phyloP scores from a whole-genome alignment of 352 stramenopile species.

The Phytophthora citricola region DNA sequence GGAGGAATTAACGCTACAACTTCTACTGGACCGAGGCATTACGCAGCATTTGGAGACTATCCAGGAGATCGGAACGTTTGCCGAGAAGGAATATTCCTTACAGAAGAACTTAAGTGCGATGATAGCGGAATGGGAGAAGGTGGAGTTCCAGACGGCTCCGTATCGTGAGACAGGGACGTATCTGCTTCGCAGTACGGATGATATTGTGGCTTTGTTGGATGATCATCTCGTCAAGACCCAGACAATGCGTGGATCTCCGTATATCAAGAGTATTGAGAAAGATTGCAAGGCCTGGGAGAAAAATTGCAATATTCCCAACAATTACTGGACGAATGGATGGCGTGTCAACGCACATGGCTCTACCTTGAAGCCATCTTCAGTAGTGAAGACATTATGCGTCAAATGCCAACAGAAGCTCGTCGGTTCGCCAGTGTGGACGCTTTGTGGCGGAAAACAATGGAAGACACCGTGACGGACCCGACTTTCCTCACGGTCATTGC shows the following conservation, averaged over 20 bases:
- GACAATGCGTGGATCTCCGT: constrained; percentile 95
- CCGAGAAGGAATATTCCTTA: constrained; percentile 96
- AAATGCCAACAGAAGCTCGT: constrained; percentile 93
- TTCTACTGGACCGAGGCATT: constrained; percentile 86
- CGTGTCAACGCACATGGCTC: constrained; percentile 94
- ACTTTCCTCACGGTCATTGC: constrained; percentile 91
- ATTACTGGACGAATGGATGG: constrained; percentile 95
- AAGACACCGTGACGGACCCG: constrained; percentile 87
- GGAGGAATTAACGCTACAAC: constrained; percentile 85
- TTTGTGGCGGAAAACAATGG: constrained; percentile 93
- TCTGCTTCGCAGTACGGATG: constrained; percentile 85
- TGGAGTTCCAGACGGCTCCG: constrained; percentile 93
- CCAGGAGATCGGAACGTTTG: constrained; percentile 89
- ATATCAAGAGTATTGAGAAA: constrained; percentile 95
- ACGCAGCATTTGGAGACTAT: constrained; percentile 92
- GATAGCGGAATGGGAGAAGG: constrained; percentile 94
- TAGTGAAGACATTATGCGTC: constrained; percentile 95
- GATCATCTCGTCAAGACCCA: constrained; percentile 96
- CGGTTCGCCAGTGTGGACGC: constrained; percentile 91
- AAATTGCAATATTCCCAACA: constrained; percentile 91
- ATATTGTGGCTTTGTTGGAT: constrained; percentile 93
- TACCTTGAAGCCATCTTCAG: constrained; percentile 97
- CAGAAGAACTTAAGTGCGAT: constrained; percentile 94
- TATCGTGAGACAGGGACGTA: constrained; percentile 95
- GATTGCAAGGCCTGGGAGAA: constrained; percentile 91